A percentile compares a stretch with the other conserved stretches of the same genome.
Conservation (phyloP, 2,329 filamentous ascomycete genomes). For the Escovopsis weberi region DNA sequence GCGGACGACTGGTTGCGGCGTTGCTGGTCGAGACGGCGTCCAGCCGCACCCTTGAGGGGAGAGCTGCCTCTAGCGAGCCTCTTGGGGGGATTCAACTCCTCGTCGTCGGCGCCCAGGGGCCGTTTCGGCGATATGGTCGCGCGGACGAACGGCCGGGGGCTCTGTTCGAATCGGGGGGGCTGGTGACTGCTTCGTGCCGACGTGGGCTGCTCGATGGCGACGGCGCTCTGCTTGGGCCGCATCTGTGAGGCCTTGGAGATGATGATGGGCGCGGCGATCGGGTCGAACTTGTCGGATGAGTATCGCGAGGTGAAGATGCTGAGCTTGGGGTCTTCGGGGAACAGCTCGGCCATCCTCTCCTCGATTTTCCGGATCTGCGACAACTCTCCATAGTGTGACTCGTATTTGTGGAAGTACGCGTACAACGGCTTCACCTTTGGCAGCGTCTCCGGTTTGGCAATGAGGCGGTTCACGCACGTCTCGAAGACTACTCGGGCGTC, state of each 20-base stretch:
- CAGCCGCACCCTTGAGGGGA: slow-evolving; percentile 80
- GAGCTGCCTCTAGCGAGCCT: slow-evolving; percentile 85
- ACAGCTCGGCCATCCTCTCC: slow-evolving; percentile 85
- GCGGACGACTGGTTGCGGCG: slow-evolving; percentile 49
- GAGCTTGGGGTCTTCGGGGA: slow-evolving; percentile 70
- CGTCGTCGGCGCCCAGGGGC: slow-evolving; percentile 53
- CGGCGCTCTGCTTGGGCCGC: slow-evolving; percentile 43
- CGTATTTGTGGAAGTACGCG: slow-evolving; percentile 85
- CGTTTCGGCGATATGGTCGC: slow-evolving; percentile 44
- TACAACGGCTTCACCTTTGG: slow-evolving; percentile 74
- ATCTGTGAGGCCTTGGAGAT: slow-evolving; percentile 71
- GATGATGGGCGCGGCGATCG: slow-evolving; percentile 65
- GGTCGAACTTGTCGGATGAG: slow-evolving; percentile 59
- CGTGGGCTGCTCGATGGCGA: slow-evolving; percentile 36
- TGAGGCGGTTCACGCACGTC: slow-evolving; percentile 73
- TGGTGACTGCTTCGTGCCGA: slow-evolving; percentile 31
- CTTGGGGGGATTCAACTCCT: slow-evolving; percentile 59
- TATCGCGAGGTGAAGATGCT: slow-evolving; percentile 65
- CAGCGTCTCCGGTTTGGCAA: slow-evolving; percentile 59
- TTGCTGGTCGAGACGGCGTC: slow-evolving; percentile 70
- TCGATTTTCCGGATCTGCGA: slow-evolving; percentile 84
- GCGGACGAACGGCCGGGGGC: slow-evolving; percentile 32
- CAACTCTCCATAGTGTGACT: slow-evolving; percentile 86
- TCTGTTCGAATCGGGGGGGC: slow-evolving; percentile 22
- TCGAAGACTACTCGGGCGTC: slow-evolving; percentile 95